Evolutionary conservation across 75 land plant species (phyloP).

Genomic region (Larix kaempferi): DNA sequence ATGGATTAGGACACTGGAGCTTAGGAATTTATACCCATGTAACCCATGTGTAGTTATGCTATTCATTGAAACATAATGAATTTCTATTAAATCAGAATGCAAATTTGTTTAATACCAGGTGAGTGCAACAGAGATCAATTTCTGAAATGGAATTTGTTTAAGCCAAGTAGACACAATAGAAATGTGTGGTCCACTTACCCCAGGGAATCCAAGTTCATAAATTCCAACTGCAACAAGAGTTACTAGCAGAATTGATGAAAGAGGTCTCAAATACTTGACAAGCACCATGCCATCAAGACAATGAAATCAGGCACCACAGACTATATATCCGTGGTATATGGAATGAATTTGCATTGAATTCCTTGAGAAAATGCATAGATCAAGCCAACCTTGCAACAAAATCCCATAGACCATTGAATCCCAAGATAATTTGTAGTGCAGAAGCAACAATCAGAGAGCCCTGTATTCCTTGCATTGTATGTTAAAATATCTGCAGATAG

Average conservation of each 20-base stretch:
- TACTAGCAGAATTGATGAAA: slow-evolving; percentile 74
- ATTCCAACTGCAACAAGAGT: slow-evolving; percentile 83
- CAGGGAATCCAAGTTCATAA: slow-evolving; percentile 90
- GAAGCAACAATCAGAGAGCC: slow-evolving; percentile 92
- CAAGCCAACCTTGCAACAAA: slow-evolving; percentile 68
- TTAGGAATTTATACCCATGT: not conserved
- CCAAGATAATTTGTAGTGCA: slow-evolving; percentile 76
- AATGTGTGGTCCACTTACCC: slow-evolving; percentile 35
- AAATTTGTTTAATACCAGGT: not conserved
- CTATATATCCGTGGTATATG: not conserved
- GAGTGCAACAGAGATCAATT: not conserved
- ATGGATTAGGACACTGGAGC: not conserved
- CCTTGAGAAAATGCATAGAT: not conserved
- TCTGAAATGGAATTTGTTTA: not conserved
- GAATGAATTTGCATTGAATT: not conserved
- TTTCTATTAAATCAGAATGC: not conserved
- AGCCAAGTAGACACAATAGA: not conserved
- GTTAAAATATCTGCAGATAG: slow-evolving; percentile 64
- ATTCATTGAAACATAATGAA: not conserved
- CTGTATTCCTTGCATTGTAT: slow-evolving; percentile 82
- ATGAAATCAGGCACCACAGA: not conserved
- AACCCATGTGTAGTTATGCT: not conserved
- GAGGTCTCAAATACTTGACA: slow-evolving; percentile 69
- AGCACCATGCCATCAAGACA: not conserved
- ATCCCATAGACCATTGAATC: slow-evolving; percentile 97